Base-by-base conservation (phyloP, 2,329 filamentous ascomycete genomes). In the Penicillium crustosum region DNA sequence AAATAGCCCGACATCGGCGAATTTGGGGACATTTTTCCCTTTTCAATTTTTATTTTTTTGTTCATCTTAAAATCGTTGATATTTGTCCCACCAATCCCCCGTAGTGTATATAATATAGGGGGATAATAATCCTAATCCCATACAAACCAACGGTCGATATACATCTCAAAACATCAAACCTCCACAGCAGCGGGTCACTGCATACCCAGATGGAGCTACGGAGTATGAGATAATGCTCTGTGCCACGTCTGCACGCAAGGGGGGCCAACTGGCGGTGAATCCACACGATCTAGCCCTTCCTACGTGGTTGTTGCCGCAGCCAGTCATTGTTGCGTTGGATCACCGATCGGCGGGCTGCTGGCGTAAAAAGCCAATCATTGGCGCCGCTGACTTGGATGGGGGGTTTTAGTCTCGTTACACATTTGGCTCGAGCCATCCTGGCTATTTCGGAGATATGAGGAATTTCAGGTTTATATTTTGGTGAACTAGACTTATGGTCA, bases 241-340 rank as follows among this genome's bases (percentile, higher is more conserved):
- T 66, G 62, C 62, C 58, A 65, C 59, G 62, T 61, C 61, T 65
- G 56, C 60, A 65, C 63, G 61, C 55, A 64, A 61, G 60, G 63
- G 63, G 57, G 55, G 54, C 41, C 53, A 67, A 67, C 61, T 67
- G 62, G 65, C 65, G 64, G 65, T 67, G 65, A 67, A 64, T 65
- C 63, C 60, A 62, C 57, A 62, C 63, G 59, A 66, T 61, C 61
- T 65, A 62, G 61, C 52, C 63, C 61, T 54, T 58, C 58, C 42
- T 67, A 67, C 65, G 65, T 67, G 65, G 65, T 66, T 56, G 33
- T 33, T 53, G 31, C 59, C 58, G 45, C 56, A 56, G 61, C 65
- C 65, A 67, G 62, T 67, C 65, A 63, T 65, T 62, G 52, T 59
- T 60, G 61, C 47, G 64, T 62, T 61, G 62, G 65, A 66, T 64